Evolutionary conservation across 805 yeast genomes (phyloP), one percentile per base, ranked within the genome.

Genomic region (Saturnispora bothae): DNA sequence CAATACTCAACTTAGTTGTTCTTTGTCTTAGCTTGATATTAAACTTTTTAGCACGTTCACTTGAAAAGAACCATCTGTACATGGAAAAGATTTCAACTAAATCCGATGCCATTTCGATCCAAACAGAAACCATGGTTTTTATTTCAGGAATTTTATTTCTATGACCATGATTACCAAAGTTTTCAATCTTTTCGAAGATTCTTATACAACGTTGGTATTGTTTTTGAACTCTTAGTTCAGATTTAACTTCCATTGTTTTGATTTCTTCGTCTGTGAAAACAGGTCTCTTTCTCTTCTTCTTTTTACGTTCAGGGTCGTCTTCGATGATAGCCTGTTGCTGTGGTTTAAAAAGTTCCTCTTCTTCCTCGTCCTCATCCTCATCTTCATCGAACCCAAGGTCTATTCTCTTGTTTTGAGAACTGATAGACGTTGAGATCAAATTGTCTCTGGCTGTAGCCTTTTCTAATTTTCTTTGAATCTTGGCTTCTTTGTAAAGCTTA

Each of bases 51-150:
- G 78, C 78, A 40, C 79, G 71, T 49, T 84, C 94, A 34, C 76
- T 69, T 1, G 88, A 82, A 51, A 83, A 88, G 46, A 92, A 83
- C 48, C 76, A 76, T 44, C 78, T 69, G 10, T 83, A 85, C 39
- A 78, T 72, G 19, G 82, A 74, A 53, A 92, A 88, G 43, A 83
- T 74, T 51, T 86, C 94, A 30, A 89, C 75, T 36, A 92, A 66
- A 47, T 82, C 94, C 2, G 83, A 72, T 0, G 89, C 95, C 4
- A 77, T 63, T 43, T 84, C 83, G 46, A 83, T 69, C 97, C 97
- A 92, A 42, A 56, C 49, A 2, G 83, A 72, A 0, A 92, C 82
- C 73, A 75, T 13, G 56, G 60, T 44, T 22, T 39, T 44, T 3
- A 42, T 21, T 15, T 38, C 42, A 14, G 40, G 32, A 16, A 14